A percentile compares a stretch with the other conserved stretches of the same genome.
phyloP scores from a whole-genome alignment of 202 grass and related monocot species.

The Cymbopogon flexuosus region DNA sequence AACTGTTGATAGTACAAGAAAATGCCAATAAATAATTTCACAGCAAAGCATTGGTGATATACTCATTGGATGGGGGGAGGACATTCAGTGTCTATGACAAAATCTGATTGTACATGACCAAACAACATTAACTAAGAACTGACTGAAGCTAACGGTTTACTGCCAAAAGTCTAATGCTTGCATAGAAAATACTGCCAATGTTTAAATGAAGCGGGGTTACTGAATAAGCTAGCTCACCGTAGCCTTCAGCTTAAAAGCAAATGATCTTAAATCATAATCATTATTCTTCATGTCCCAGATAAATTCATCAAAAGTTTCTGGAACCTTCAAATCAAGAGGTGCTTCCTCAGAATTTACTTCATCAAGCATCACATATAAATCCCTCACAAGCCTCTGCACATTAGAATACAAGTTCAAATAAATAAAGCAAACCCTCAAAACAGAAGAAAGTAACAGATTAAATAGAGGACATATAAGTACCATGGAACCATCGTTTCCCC shows the following conservation, averaged over 20 bases:
- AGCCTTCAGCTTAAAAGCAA: conserved; percentile 79
- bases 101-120: conserved; percentile 5
- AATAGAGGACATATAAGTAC: conserved; percentile 41
- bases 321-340: conserved; percentile 63
- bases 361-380: conserved; percentile 85
- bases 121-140: conserved; percentile 2
- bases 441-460: background rate
- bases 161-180: background rate
- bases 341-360: conserved; percentile 68
- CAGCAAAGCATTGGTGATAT: background rate
- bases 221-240: conserved; percentile 46
- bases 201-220: background rate
- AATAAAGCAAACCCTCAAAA: conserved; percentile 24
- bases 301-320: conserved; percentile 92
- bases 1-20: background rate
- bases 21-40: background rate
- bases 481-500: conserved; percentile 71
- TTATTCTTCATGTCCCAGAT: conserved; percentile 81
- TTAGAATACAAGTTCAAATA: conserved; percentile 27
- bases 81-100: background rate
- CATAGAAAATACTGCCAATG: background rate
- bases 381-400: conserved; percentile 72
- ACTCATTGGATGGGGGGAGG: background rate
- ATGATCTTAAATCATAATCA: conserved; percentile 79
- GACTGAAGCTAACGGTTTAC: background rate